Conservation (phyloP, 1,139 yeast species). For the Eremothecium coryli region DNA sequence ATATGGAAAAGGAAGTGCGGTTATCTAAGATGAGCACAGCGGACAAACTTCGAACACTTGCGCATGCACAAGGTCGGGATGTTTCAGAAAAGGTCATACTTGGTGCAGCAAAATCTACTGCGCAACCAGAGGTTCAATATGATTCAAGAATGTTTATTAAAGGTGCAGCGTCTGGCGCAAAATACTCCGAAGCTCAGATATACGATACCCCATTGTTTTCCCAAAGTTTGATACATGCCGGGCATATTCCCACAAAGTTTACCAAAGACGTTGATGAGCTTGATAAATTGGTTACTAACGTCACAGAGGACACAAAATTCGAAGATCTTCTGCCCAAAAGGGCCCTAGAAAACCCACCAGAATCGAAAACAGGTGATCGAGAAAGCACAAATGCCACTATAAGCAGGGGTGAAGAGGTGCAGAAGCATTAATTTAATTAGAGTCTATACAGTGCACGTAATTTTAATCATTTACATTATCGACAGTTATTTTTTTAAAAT, state of each 20-base stretch:
- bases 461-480: constrained; percentile 13
- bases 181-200: constrained; percentile 39
- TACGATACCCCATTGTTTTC: constrained; percentile 51
- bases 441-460: not conserved
- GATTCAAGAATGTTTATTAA: constrained; percentile 48
- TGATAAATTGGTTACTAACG: constrained; percentile 28
- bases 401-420: not conserved
- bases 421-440: not conserved
- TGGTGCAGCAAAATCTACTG: constrained; percentile 40
- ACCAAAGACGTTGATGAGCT: constrained; percentile 22
- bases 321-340: constrained; percentile 31
- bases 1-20: constrained; percentile 40
- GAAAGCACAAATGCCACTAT: not conserved
- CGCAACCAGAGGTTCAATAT: constrained; percentile 36
- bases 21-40: constrained; percentile 40
- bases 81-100: constrained; percentile 46
- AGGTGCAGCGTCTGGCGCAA: constrained; percentile 34
- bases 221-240: constrained; percentile 41
- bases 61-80: constrained; percentile 41
- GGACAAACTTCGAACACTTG: constrained; percentile 36
- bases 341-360: constrained; percentile 7
- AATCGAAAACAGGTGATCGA: not conserved
- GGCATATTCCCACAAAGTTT: constrained; percentile 36
- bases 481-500: constrained; percentile 12
- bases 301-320: constrained; percentile 31